Evolutionary conservation across 2,329 filamentous ascomycete species (phyloP).

Genomic region (Cladobotryum mycophilum): DNA sequence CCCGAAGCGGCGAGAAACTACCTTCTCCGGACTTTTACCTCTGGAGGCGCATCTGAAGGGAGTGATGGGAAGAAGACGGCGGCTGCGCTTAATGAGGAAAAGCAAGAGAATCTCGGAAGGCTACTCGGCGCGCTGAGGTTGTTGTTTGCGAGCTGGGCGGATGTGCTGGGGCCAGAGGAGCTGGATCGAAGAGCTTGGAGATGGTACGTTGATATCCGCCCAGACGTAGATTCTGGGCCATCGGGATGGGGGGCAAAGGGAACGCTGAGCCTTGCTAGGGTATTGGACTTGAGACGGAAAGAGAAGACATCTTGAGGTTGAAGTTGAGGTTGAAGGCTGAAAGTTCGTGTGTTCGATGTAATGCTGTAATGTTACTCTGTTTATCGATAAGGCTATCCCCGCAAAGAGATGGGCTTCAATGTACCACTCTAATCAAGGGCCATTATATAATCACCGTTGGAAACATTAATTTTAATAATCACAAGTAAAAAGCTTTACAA

Average conservation of each 20-base stretch:
- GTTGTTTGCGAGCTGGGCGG: slow-evolving; percentile 67
- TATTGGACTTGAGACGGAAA: slow-evolving; percentile 50
- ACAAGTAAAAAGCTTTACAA: background rate
- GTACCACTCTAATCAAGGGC: no score
- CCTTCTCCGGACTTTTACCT: slow-evolving; percentile 53
- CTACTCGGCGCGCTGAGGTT: slow-evolving; percentile 66
- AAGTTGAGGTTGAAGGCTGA: background rate
- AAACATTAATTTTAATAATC: background rate
- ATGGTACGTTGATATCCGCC: slow-evolving; percentile 74
- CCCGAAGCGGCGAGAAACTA: slow-evolving; percentile 62
- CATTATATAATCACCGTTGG: no score
- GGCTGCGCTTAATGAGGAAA: slow-evolving; percentile 50
- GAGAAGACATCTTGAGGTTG: slow-evolving; percentile 1
- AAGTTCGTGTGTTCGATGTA: background rate
- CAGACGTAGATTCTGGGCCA: slow-evolving; percentile 66
- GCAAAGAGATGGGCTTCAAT: background rate
- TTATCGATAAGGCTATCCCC: slow-evolving; percentile 13
- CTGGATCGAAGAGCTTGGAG: slow-evolving; percentile 71
- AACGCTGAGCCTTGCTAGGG: slow-evolving; percentile 56
- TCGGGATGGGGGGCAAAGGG: slow-evolving; percentile 83
- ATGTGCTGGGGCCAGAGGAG: slow-evolving; percentile 56
- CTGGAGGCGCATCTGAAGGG: slow-evolving; percentile 19
- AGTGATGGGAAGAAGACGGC: slow-evolving; percentile 42
- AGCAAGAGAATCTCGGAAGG: slow-evolving; percentile 61
- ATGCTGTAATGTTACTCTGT: background rate